phyloP scores from a whole-genome alignment of 2,329 filamentous ascomycete genomes.

The Pyrenochaeta sp. region DNA sequence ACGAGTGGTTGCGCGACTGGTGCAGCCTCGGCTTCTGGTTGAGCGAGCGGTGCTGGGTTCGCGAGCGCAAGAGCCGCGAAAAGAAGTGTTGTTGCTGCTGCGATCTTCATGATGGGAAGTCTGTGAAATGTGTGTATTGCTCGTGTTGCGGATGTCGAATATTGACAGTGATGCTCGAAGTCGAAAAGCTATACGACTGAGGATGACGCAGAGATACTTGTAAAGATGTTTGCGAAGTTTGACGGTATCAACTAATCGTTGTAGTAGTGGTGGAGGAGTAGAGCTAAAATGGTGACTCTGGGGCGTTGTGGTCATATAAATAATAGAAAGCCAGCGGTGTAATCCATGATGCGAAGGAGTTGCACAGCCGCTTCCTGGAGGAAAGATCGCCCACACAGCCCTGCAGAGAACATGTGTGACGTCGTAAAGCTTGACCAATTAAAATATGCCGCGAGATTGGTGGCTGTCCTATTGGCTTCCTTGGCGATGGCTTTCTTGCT shows the following conservation, averaged over 20 bases:
- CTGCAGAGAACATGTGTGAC: conserved; percentile 16
- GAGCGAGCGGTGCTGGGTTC: conserved; percentile 33
- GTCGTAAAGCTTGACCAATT: conserved; percentile 18
- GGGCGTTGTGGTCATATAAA: not conserved
- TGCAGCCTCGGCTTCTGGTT: conserved; percentile 16
- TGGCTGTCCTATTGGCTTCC: conserved; percentile 27
- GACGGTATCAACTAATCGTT: too few relatives aligned
- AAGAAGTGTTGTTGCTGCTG: conserved; percentile 29
- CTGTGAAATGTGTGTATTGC: conserved; percentile 2
- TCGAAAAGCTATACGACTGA: not conserved
- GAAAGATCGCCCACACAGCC: conserved; percentile 28
- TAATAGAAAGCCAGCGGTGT: not conserved
- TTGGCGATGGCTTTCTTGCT: conserved; percentile 8
- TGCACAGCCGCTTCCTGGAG: conserved; percentile 15
- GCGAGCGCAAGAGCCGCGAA: conserved; percentile 37
- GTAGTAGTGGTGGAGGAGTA: too few relatives aligned
- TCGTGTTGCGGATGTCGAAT: not conserved
- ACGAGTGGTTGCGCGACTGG: not conserved
- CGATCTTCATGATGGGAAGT: conserved; percentile 35
- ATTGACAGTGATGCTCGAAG: not conserved
- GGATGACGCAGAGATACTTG: not conserved
- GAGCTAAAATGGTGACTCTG: not conserved
- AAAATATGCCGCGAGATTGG: conserved; percentile 9
- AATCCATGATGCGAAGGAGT: conserved; percentile 3
- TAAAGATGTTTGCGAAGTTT: not conserved